phyloP scores from a whole-genome alignment of 768 basidiomycete genomes.

The Mycena crocata region DNA sequence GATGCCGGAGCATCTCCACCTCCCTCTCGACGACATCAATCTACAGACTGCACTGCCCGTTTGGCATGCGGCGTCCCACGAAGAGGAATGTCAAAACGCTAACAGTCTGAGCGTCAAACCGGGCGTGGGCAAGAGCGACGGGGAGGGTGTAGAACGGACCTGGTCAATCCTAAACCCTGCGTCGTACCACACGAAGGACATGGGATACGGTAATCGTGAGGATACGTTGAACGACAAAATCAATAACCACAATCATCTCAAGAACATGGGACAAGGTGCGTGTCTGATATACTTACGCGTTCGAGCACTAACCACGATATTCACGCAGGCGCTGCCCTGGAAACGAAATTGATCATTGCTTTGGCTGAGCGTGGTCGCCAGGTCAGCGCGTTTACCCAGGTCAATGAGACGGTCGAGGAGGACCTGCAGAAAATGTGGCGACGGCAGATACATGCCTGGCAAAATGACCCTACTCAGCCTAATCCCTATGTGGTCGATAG shows the following conservation, averaged over 20 bases:
- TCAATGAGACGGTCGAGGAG: no score
- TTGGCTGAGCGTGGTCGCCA: no score
- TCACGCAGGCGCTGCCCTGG: no score
- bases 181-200: constrained; percentile 41
- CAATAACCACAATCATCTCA: constrained; percentile 35
- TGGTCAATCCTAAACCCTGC: constrained; percentile 43
- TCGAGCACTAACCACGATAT: no score
- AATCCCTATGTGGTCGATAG: no score
- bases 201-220: constrained; percentile 36
- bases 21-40: neutral
- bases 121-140: constrained; percentile 27
- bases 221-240: constrained; percentile 41
- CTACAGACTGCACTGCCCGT: no score
- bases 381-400: no score
- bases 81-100: constrained; percentile 14
- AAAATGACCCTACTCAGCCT: no score
- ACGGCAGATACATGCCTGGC: no score
- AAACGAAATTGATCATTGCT: no score
- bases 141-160: constrained; percentile 32
- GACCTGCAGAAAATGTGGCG: no score
- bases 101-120: constrained; percentile 27
- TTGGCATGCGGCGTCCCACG: constrained; percentile 31
- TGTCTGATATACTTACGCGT: no score
- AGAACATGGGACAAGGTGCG: constrained; percentile 23
- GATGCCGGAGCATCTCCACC: neutral